Evolutionary conservation across 441 rosid genomes (phyloP), one percentile per base, ranked within the genome.

Genomic region (Gossypium gossypioides): DNA sequence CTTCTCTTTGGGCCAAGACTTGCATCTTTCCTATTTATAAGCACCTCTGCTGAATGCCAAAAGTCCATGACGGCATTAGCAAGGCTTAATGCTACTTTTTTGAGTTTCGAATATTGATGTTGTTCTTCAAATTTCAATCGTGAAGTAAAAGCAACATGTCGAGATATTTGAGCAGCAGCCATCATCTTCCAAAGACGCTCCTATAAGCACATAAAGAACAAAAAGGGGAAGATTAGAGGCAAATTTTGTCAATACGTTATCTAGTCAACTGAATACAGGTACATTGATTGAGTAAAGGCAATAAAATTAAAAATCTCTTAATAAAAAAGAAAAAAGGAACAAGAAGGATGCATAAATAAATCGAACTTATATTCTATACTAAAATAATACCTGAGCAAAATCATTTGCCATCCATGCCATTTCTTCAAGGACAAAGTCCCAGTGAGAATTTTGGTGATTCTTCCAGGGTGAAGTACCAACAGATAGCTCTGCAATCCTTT

Each of bases 341-440:
- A 1, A 61, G 4, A 34, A 68, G 48, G 51, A 68, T 37, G 52
- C 22, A 50, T 42, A 55, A 61, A 60, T 55, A 59, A 44, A 50
- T 68, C 15, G 22, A 32, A 62, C 37, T 10, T 40, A 34, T 29
- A 27, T 62, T 18, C 21, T 8, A 52, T 8, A 72, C 72, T 74
- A 54, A 84, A 79, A 67, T n/a, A 48, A 25, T 72, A 96, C 99
- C 99, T 96, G 99, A 1, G 89, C 90, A 86, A 96, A 89, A 83
- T 96, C 99, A 82, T 91, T 91, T 74, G 98, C 98, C 83, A 96
- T 75, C 99, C 99, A 96, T 74, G 89, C 80, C 96, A 96, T 93
- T 83, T 96, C 99, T 92, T 96, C 97, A 12, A 96, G 93, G 79
- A 96, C 97, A 84, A 88, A 96, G 80, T 91, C 97, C 99, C 99